Percentiles rank a stretch among this genome's conserved stretches.
Evolutionary conservation across 208 protist species (phyloP).

Genomic region (Leishmania tarentolae): DNA sequence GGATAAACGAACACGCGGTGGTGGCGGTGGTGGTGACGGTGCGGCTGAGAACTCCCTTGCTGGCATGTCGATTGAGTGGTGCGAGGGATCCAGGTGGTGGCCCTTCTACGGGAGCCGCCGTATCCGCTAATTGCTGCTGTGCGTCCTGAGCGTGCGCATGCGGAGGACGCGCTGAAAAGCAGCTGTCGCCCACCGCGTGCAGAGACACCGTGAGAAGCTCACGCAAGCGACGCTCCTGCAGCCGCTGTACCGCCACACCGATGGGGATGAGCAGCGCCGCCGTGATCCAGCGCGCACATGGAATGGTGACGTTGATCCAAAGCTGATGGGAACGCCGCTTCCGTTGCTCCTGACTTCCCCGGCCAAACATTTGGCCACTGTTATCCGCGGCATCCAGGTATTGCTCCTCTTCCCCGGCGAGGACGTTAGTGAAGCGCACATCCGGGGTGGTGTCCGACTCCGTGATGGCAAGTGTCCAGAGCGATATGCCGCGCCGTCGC

Average conservation of each 20-base stretch:
- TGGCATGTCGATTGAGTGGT: not conserved
- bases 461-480: slow-evolving; percentile 23
- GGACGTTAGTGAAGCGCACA: slow-evolving; percentile 22
- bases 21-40: not conserved
- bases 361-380: not conserved
- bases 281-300: slow-evolving; percentile 78
- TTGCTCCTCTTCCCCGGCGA: slow-evolving; percentile 6
- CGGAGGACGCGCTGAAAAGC: not conserved
- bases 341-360: not conserved
- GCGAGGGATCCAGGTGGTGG: not conserved
- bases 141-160: not conserved
- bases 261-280: slow-evolving; percentile 78
- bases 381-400: not conserved
- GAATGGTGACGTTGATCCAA: slow-evolving; percentile 71
- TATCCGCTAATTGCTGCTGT: not conserved
- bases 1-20: slow-evolving; percentile 30
- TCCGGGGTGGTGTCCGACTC: slow-evolving; percentile 26
- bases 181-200: not conserved
- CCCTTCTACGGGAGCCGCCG: not conserved
- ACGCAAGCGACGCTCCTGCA: slow-evolving; percentile 60
- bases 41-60: not conserved
- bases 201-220: slow-evolving; percentile 37
- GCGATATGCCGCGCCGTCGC: slow-evolving; percentile 12
- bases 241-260: slow-evolving; percentile 60
- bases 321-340: slow-evolving; percentile 30